These are phyloP conservation scores for Tripterygium wilfordii DNA, from an alignment of 177 flowering plant genomes.

Conservation along the genomic window DNA sequence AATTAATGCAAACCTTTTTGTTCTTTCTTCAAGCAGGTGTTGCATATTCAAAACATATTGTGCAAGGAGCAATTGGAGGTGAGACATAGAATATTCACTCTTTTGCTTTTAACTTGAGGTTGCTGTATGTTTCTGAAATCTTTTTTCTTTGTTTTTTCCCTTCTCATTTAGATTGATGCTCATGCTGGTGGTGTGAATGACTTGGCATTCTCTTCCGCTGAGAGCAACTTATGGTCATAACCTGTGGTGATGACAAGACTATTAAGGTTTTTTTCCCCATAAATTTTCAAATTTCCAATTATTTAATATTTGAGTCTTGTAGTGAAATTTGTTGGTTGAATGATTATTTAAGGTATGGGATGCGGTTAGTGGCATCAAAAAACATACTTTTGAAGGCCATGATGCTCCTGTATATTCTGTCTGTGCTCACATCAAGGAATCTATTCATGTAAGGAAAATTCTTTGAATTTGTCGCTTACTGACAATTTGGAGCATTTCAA, in stretches of 20 bases:
- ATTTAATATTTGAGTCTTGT: background rate
- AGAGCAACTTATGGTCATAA: constrained; percentile 22
- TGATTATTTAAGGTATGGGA: constrained; percentile 43
- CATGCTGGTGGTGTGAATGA: constrained; percentile 40
- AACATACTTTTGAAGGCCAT: constrained; percentile 46
- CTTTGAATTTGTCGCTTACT: too few relatives aligned
- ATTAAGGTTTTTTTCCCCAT: constrained; percentile 23
- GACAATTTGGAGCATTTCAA: too few relatives aligned
- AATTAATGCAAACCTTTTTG: background rate
- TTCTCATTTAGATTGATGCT: constrained; percentile 32
- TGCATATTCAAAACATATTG: constrained; percentile 46
- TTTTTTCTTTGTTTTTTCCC: background rate
- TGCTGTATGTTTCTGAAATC: background rate
- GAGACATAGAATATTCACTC: background rate
- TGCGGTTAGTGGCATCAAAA: constrained; percentile 25
- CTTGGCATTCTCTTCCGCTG: constrained; percentile 28
- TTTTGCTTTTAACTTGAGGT: background rate
- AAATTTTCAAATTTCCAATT: background rate
- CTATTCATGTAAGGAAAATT: constrained; percentile 14
- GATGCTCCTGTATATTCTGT: constrained; percentile 52
- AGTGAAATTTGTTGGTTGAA: background rate
- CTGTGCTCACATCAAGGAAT: constrained; percentile 30
- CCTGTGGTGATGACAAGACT: constrained; percentile 45
- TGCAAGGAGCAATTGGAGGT: constrained; percentile 37
- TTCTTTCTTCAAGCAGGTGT: constrained; percentile 24